These are phyloP conservation scores for Erodium moschatum DNA, from an alignment of 441 rosid species.

Conservation along the genomic window DNA sequence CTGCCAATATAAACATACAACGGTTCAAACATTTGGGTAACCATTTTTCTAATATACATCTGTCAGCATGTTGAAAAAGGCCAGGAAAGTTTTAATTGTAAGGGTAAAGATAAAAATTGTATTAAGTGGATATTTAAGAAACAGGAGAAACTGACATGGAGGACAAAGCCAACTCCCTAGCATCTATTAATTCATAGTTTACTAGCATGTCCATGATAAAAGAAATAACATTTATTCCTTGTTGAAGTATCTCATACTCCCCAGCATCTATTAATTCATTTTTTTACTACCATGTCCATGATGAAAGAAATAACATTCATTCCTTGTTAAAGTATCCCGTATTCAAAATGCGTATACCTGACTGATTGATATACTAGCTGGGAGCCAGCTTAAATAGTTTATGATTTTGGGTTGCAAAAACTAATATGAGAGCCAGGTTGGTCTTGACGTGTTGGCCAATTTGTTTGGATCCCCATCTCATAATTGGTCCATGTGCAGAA, in stretches of 20 bases:
- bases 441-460: neutral
- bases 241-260: no score
- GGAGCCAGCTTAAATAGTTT: neutral
- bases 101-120: neutral
- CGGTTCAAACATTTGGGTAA: constrained; percentile 3
- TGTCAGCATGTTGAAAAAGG: neutral
- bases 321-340: no score
- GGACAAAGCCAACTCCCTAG: neutral
- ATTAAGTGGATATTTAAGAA: neutral
- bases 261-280: neutral
- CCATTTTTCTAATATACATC: neutral
- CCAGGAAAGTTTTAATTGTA: neutral
- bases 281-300: no score
- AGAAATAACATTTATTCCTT: no score
- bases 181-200: neutral
- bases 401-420: neutral
- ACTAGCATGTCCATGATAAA: no score
- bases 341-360: neutral
- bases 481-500: neutral
- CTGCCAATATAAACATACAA: constrained; percentile 30
- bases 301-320: no score
- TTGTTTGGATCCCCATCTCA: neutral
- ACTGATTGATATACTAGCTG: neutral
- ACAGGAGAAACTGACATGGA: neutral
- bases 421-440: neutral